Conservation (phyloP, 106 monocot genomes). For the Allium sativum region DNA sequence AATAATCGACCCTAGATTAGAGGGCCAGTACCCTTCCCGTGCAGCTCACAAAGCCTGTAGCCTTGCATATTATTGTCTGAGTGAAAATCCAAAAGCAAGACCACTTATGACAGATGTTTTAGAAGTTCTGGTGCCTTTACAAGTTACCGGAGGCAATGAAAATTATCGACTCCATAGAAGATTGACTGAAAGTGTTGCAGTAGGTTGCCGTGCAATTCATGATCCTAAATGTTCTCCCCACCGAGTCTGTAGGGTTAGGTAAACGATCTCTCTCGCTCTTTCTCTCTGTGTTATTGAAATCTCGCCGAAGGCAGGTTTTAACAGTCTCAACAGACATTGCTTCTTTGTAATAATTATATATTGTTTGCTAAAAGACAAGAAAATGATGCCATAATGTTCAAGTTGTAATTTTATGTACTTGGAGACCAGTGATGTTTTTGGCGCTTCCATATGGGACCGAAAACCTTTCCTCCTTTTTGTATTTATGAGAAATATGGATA, state of each 20-base stretch:
- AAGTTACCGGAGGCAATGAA: slow-evolving; percentile 3
- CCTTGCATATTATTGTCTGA: slow-evolving; percentile 72
- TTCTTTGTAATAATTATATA: too few species aligned
- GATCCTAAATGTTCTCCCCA: slow-evolving; percentile 11
- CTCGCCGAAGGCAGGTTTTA: too few species aligned
- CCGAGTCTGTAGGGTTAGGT: slow-evolving; percentile 11
- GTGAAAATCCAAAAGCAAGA: slow-evolving; percentile 78
- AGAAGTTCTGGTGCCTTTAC: slow-evolving; percentile 66
- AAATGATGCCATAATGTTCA: too few species aligned
- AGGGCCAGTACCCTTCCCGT: slow-evolving; percentile 44
- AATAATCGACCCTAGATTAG: slow-evolving; percentile 63
- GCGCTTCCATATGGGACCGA: too few species aligned
- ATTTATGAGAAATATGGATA: too few species aligned
- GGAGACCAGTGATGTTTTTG: too few species aligned
- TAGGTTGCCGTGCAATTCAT: slow-evolving; percentile 7
- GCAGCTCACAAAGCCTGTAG: slow-evolving; percentile 58
- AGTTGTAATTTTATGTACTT: too few species aligned
- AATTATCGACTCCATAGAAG: slow-evolving; percentile 7
- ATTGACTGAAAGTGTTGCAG: slow-evolving; percentile 1
- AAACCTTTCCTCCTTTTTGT: too few species aligned
- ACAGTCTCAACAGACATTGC: too few species aligned
- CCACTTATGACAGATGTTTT: slow-evolving; percentile 90
- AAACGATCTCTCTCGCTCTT: too few species aligned
- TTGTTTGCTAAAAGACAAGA: too few species aligned
- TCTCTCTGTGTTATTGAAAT: too few species aligned